Conservation (phyloP, 768 basidiomycete species). For the Termitomyces bulborhizus region DNA sequence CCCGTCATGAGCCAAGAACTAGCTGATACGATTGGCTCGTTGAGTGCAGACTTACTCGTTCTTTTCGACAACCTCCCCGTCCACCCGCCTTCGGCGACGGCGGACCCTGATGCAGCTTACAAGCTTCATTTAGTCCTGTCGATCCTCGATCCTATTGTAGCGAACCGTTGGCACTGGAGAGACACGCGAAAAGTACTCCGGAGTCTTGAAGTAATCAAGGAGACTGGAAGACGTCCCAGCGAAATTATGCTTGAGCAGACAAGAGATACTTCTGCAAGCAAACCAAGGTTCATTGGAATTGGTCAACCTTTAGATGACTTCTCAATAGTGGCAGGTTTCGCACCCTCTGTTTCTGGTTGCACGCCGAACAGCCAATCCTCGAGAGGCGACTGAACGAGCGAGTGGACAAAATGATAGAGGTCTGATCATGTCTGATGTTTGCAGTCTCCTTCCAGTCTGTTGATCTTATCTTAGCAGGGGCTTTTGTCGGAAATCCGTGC, state of each 20-base stretch:
- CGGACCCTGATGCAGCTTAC: constrained; percentile 51
- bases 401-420: constrained; percentile 88
- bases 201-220: constrained; percentile 71
- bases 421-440: constrained; percentile 24
- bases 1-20: constrained; percentile 24
- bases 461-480: constrained; percentile 46
- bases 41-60: constrained; percentile 40
- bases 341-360: constrained; percentile 89
- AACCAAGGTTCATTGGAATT: constrained; percentile 43
- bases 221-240: constrained; percentile 57
- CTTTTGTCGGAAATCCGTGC: constrained; percentile 72
- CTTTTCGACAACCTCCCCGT: constrained; percentile 57
- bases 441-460: neutral
- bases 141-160: constrained; percentile 65
- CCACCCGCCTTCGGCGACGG: constrained; percentile 48
- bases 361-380: constrained; percentile 59
- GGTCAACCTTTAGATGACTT: neutral
- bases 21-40: constrained; percentile 30
- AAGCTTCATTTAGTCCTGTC: constrained; percentile 61
- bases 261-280: constrained; percentile 21
- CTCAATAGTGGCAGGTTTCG: constrained; percentile 51
- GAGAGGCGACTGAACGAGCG: constrained; percentile 67
- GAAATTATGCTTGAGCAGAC: constrained; percentile 66
- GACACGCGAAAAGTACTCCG: constrained; percentile 89
- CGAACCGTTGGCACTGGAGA: constrained; percentile 91